Percentiles rank a stretch among this genome's conserved stretches.
These are phyloP conservation scores for Orbilia quercus DNA, from an alignment of 2,329 filamentous ascomycete genomes.

Conservation along the genomic window DNA sequence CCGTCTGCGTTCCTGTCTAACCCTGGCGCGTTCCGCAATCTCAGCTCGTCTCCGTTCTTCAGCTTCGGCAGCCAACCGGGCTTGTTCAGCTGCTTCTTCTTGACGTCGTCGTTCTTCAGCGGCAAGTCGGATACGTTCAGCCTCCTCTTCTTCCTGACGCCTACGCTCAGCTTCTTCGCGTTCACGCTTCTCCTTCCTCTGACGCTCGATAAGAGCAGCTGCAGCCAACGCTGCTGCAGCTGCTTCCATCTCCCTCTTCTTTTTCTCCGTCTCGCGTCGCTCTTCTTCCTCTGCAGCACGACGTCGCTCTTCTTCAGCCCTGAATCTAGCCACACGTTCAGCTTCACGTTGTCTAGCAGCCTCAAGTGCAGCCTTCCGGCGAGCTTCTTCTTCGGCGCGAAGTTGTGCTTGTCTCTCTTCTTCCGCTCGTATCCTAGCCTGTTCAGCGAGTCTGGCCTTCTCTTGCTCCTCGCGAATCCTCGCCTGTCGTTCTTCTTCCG, in stretches of 20 bases:
- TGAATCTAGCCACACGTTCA: constrained; percentile 23
- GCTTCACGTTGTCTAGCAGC: constrained; percentile 49
- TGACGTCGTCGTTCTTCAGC: constrained; percentile 29
- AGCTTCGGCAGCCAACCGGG: constrained; percentile 28
- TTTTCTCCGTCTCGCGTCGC: constrained; percentile 20
- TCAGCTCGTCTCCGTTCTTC: constrained; percentile 46
- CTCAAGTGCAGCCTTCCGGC: constrained; percentile 26
- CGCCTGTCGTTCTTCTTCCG: constrained; percentile 27
- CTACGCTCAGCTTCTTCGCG: constrained; percentile 50
- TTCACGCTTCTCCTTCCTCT: constrained; percentile 41
- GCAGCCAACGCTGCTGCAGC: constrained; percentile 32
- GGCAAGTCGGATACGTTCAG: constrained; percentile 31
- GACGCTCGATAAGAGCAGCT: constrained; percentile 27
- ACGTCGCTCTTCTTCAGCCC: constrained; percentile 30
- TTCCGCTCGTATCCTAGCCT: constrained; percentile 21
- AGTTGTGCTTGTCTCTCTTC: constrained; percentile 21
- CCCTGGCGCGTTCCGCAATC: constrained; percentile 37
- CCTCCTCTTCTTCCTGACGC: constrained; percentile 38
- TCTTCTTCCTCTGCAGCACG: constrained; percentile 30
- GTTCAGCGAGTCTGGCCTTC: constrained; percentile 23
- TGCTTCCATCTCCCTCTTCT: constrained; percentile 28
- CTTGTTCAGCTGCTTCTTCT: constrained; percentile 21
- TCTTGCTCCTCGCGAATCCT: constrained; percentile 24
- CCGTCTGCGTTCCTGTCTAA: constrained; percentile 41
- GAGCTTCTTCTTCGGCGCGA: constrained; percentile 48